Evolutionary conservation across 1,139 yeast genomes (phyloP).

Genomic region (Suhomyces atakaporum): DNA sequence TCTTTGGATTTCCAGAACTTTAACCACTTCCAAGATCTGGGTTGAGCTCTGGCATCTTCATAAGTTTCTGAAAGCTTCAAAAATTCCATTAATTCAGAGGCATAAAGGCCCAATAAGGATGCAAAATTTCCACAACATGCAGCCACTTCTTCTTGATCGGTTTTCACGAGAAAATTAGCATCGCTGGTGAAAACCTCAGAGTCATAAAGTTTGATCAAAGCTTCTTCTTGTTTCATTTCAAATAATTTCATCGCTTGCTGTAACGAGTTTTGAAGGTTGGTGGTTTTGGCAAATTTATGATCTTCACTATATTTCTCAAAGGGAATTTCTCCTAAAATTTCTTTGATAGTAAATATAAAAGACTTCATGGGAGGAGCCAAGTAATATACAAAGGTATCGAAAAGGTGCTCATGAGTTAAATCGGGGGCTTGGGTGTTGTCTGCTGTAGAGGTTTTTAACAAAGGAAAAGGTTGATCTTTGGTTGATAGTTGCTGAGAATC

Average conservation of each 20-base stretch:
- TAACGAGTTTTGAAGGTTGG: constrained; percentile 52
- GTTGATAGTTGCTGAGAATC: background rate
- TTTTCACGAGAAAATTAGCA: constrained; percentile 43
- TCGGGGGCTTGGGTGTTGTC: background rate
- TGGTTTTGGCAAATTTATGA: constrained; percentile 36
- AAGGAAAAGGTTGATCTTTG: background rate
- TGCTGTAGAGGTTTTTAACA: background rate
- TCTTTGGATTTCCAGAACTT: constrained; percentile 42
- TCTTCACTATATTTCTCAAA: constrained; percentile 41
- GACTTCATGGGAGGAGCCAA: constrained; percentile 76
- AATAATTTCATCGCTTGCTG: constrained; percentile 55
- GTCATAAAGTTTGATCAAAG: constrained; percentile 59
- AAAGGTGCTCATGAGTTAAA: constrained; percentile 38
- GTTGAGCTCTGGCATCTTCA: constrained; percentile 29
- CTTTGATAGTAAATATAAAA: constrained; percentile 62
- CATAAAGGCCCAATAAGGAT: constrained; percentile 61
- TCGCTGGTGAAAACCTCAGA: constrained; percentile 54
- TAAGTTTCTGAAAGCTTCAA: constrained; percentile 50
- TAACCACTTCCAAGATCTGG: constrained; percentile 54
- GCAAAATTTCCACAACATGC: constrained; percentile 86
- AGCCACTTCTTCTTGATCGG: constrained; percentile 78
- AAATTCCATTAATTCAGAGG: constrained; percentile 56
- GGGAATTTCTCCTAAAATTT: constrained; percentile 61
- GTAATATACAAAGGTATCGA: constrained; percentile 64
- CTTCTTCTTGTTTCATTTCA: constrained; percentile 55